These are phyloP conservation scores for Leptomonas pyrrhocoris DNA, from an alignment of 208 protist species.

Conservation along the genomic window DNA sequence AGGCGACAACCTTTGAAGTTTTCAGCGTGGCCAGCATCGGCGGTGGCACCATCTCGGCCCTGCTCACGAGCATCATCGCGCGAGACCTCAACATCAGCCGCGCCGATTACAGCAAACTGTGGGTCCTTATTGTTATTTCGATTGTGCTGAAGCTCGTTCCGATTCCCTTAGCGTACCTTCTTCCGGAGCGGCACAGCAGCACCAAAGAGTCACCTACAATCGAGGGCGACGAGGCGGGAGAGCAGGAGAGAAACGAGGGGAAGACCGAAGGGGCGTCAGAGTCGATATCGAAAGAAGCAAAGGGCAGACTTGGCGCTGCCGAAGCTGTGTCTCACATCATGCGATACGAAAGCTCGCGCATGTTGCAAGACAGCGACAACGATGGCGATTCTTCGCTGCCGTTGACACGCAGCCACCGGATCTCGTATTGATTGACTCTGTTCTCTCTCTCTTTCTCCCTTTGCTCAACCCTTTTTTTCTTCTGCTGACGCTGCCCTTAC, in stretches of 20 bases:
- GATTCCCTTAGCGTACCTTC: constrained; percentile 49
- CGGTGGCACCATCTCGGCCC: constrained; percentile 41
- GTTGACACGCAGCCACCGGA: constrained; percentile 1
- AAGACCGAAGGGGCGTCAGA: not conserved
- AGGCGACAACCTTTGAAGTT: constrained; percentile 52
- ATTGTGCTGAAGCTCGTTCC: constrained; percentile 43
- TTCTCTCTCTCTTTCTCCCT: not conserved
- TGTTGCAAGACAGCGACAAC: constrained; percentile 9
- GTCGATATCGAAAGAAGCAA: not conserved
- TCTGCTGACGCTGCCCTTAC: not conserved
- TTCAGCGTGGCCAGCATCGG: constrained; percentile 48
- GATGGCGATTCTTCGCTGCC: not conserved
- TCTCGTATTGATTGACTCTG: not conserved
- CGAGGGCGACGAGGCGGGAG: not conserved
- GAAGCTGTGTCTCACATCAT: not conserved
- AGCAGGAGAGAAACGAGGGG: not conserved
- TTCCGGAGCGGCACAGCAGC: constrained; percentile 30
- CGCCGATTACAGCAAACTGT: constrained; percentile 32
- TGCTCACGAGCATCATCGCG: constrained; percentile 40
- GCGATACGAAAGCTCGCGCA: not conserved
- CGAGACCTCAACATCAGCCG: constrained; percentile 31
- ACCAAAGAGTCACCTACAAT: not conserved
- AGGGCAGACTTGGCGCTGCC: not conserved
- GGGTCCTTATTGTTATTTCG: constrained; percentile 36
- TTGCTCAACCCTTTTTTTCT: not conserved